Evolutionary conservation across 345 rosid species (phyloP).

Genomic region (Linum usitatissimum): DNA sequence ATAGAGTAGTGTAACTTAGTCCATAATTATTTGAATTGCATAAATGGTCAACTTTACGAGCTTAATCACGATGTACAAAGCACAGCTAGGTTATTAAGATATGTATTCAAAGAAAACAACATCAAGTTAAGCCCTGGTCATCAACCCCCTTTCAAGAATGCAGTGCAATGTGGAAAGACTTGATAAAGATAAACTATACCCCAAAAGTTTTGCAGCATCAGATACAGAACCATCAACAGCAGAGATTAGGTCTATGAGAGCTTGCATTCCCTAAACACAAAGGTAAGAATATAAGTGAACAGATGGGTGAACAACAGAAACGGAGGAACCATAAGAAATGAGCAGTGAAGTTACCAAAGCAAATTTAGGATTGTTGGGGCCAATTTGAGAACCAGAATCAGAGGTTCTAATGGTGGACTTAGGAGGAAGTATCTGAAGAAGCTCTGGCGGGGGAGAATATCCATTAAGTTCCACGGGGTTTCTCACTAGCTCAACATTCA

Average conservation of each 20-base stretch:
- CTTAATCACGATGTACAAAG: neutral
- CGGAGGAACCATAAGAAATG: neutral
- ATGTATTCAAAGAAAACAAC: neutral
- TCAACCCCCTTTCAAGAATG: neutral
- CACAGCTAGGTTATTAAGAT: neutral
- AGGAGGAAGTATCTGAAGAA: constrained; percentile 78
- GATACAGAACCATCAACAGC: constrained; percentile 78
- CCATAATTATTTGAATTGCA: neutral
- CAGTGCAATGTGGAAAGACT: neutral
- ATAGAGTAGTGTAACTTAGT: neutral
- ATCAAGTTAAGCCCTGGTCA: no score
- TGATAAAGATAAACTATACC: constrained; percentile 28
- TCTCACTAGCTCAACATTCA: constrained; percentile 44
- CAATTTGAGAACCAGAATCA: constrained; percentile 66
- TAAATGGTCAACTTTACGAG: neutral
- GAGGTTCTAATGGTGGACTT: constrained; percentile 63
- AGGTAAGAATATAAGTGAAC: constrained; percentile 1
- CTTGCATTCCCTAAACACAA: constrained; percentile 71
- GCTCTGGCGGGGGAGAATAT: constrained; percentile 65
- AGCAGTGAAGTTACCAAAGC: constrained; percentile 33
- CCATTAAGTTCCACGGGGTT: constrained; percentile 42
- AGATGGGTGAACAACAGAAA: neutral
- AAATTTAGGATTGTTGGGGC: constrained; percentile 85
- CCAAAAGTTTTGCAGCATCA: constrained; percentile 61
- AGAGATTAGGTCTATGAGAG: constrained; percentile 60